A percentile compares a stretch with the other conserved stretches of the same genome.
phyloP scores from a whole-genome alignment of 2,329 filamentous ascomycete species.

The Magnaporthiopsis rhizophila region DNA sequence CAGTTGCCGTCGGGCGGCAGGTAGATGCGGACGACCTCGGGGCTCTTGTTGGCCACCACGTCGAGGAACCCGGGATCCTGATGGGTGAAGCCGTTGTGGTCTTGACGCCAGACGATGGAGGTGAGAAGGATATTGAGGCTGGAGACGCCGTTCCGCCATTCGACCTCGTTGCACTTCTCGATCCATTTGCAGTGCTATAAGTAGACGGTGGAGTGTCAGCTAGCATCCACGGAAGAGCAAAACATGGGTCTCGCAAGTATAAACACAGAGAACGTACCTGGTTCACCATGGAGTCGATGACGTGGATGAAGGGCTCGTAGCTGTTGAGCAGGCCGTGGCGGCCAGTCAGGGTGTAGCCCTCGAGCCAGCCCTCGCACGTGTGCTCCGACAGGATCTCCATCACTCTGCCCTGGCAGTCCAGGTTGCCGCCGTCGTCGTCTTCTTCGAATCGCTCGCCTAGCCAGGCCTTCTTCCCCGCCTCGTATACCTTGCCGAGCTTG shows the following conservation, averaged over 20 bases:
- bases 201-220: not conserved
- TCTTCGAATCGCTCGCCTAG: slow-evolving; percentile 72
- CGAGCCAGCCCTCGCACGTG: slow-evolving; percentile 71
- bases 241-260: too few species aligned
- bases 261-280: slow-evolving; percentile 29
- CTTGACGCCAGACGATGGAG: slow-evolving; percentile 72
- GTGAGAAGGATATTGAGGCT: slow-evolving; percentile 76
- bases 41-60: slow-evolving; percentile 71
- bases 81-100: slow-evolving; percentile 78
- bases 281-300: slow-evolving; percentile 81
- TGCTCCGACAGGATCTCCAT: slow-evolving; percentile 85
- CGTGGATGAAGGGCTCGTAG: slow-evolving; percentile 76
- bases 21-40: slow-evolving; percentile 73
- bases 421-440: slow-evolving; percentile 65
- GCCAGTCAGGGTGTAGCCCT: slow-evolving; percentile 69
- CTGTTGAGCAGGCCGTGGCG: slow-evolving; percentile 71
- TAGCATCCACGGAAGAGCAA: not conserved
- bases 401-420: slow-evolving; percentile 59
- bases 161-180: slow-evolving; percentile 71
- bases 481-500: slow-evolving; percentile 65
- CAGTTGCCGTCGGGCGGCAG: slow-evolving; percentile 74
- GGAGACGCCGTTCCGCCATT: slow-evolving; percentile 65
- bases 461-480: slow-evolving; percentile 73
- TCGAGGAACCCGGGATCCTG: slow-evolving; percentile 76
- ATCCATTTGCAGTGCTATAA: slow-evolving; percentile 69